Conservation (phyloP, 2,329 filamentous ascomycete genomes). For the Pseudodiploospora longispora region DNA sequence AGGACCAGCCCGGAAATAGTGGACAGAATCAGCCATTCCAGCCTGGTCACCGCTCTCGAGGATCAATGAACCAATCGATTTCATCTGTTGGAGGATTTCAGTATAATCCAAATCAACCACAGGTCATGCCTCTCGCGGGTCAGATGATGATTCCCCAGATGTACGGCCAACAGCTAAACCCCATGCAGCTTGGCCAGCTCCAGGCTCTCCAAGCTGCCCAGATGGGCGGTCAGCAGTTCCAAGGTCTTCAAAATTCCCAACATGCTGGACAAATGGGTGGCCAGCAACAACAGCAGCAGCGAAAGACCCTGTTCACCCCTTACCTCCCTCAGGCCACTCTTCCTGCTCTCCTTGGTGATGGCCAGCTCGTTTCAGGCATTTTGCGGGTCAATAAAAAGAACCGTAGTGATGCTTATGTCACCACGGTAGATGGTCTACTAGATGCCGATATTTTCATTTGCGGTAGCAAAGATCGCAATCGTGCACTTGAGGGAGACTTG, state of each 20-base stretch:
- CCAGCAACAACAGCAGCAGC: constrained; percentile 75
- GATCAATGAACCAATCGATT: constrained; percentile 80
- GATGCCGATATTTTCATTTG: constrained; percentile 99
- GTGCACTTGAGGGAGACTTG: constrained; percentile 89
- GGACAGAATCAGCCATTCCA: constrained; percentile 70
- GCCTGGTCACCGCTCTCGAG: constrained; percentile 79
- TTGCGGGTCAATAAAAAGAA: constrained; percentile 99
- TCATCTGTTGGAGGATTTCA: constrained; percentile 80
- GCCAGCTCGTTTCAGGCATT: constrained; percentile 91
- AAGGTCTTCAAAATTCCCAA: constrained; percentile 61
- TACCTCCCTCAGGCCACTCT: constrained; percentile 93
- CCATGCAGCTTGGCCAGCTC: constrained; percentile 80
- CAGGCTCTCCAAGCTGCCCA: constrained; percentile 88
- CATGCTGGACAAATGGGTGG: constrained; percentile 59
- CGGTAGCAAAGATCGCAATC: constrained; percentile 96
- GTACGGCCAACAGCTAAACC: constrained; percentile 82
- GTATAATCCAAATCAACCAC: constrained; percentile 71
- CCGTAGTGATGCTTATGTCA: constrained; percentile 95
- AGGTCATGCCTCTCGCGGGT: constrained; percentile 77
- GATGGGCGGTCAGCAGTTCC: constrained; percentile 67
- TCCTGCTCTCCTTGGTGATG: constrained; percentile 81
- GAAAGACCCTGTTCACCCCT: constrained; percentile 97
- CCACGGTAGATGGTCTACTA: constrained; percentile 75
- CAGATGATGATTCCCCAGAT: constrained; percentile 83
- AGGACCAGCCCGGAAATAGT: constrained; percentile 42